Evolutionary conservation across 805 yeast species (phyloP).

Genomic region (Suhomyces sp.): DNA sequence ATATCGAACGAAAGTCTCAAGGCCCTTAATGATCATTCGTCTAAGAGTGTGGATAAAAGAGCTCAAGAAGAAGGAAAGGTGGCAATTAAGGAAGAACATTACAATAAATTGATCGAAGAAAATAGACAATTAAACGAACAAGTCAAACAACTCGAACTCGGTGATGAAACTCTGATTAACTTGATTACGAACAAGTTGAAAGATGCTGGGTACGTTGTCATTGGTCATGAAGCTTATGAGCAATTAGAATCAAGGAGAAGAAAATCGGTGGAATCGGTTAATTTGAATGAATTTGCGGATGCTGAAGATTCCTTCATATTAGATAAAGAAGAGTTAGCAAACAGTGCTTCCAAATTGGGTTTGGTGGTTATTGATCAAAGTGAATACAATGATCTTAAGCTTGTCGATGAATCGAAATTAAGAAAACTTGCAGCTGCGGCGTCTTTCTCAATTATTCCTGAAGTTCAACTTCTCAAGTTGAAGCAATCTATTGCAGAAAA

Average conservation of each 20-base stretch:
- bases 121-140: not conserved
- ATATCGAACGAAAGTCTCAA: conserved; percentile 12
- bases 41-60: conserved; percentile 13
- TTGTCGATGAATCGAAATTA: conserved; percentile 17
- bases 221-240: conserved; percentile 8
- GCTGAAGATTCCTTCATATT: conserved; percentile 31
- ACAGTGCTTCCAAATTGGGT: conserved; percentile 26
- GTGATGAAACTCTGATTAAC: not conserved
- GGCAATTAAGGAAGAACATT: conserved; percentile 14
- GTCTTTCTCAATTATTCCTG: conserved; percentile 26
- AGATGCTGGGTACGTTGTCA: conserved; percentile 7
- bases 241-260: conserved; percentile 7
- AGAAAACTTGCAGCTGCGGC: conserved; percentile 20
- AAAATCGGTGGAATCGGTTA: conserved; percentile 1
- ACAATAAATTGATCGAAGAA: conserved; percentile 8
- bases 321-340: conserved; percentile 25
- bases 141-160: not conserved
- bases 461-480: conserved; percentile 13
- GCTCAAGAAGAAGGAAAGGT: conserved; percentile 19
- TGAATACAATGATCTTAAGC: conserved; percentile 18
- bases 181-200: conserved; percentile 6
- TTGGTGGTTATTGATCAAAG: conserved; percentile 21
- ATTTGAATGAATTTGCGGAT: conserved; percentile 21
- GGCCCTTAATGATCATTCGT: conserved; percentile 14
- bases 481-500: conserved; percentile 30